Base-by-base conservation (phyloP, 2,329 filamentous ascomycete genomes). In the Verticillium nonalfalfae region DNA sequence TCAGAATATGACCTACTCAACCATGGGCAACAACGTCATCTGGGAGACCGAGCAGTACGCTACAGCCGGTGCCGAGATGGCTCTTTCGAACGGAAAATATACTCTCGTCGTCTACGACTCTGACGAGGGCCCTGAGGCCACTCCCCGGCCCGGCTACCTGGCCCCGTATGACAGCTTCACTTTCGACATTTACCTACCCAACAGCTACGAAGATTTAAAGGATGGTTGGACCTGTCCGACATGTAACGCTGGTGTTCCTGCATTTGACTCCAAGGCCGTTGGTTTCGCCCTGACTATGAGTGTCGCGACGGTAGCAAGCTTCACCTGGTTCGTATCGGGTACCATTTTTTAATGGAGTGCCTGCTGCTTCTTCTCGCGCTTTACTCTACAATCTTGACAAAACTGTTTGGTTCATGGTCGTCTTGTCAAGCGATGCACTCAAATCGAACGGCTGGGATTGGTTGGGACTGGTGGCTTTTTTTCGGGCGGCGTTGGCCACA, bases 41-140 rank as follows among this genome's bases (percentile, higher is more conserved):
- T 89, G 86, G 86, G 83, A 88, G 68, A 85, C 85, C 3, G 75
- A 72, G 31, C 72, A 79, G 67, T 75, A 85, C 65, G 73, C 75
- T n/a, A 76, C 78, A 56, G 71, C 78, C 36, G 45, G 45, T 21
- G 72, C 78, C 1, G 70, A 75, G 13, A 72, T 74, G 57, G 83
- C 81, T 38, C 75, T 88, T 52, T 72, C 81, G 45, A 81, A 79
- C 1, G 78, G 81, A 60, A 72, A 82, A 69, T 89, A 88, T 74
- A 86, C 85, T 0, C 78, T 89, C 10, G 75, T 88, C 61, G 79
- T 89, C 70, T 81, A 84, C 71, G 86, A 89, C 68, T 79, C 85
- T 2, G 83, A 83, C 21, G 75, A 77, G 34, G 74, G 73, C 39
- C 73, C 83, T 56, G 83, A 72, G 63, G 81, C 80, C n/a, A 72